These are phyloP conservation scores for Solioccasus polychromus DNA, from an alignment of 768 basidiomycete species.

Conservation along the genomic window DNA sequence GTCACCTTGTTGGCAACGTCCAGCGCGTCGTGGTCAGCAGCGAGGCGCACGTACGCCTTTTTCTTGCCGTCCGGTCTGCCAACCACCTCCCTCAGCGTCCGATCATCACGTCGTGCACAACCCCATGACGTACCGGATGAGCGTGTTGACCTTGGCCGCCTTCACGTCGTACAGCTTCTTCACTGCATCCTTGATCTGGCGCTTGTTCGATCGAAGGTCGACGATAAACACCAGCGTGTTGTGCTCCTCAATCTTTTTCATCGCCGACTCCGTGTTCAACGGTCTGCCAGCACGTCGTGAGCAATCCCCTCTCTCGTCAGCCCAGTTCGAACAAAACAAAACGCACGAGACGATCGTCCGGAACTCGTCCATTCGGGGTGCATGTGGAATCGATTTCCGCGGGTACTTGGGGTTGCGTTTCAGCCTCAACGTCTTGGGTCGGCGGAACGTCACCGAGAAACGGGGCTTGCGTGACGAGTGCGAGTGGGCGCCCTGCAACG, in stretches of 20 bases:
- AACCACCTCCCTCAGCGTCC: constrained; percentile 1
- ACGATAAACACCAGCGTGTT: constrained; percentile 99
- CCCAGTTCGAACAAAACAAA: constrained; percentile 3
- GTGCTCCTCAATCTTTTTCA: constrained; percentile 99
- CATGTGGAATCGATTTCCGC: constrained; percentile 91
- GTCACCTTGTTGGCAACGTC: constrained; percentile 96
- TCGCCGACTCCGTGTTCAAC: constrained; percentile 93
- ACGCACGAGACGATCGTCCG: constrained; percentile 88
- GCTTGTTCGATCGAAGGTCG: constrained; percentile 93
- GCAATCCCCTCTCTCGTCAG: neutral
- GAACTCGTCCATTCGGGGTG: constrained; percentile 95
- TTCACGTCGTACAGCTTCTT: constrained; percentile 99
- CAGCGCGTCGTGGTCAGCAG: constrained; percentile 92
- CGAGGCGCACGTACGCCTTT: constrained; percentile 97
- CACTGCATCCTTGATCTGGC: constrained; percentile 98
- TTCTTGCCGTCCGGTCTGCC: constrained; percentile 94
- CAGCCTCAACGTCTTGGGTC: constrained; percentile 90
- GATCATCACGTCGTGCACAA: neutral
- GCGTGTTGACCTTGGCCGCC: constrained; percentile 94
- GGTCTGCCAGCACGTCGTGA: constrained; percentile 44
- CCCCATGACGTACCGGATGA: constrained; percentile 80
- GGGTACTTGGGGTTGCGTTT: constrained; percentile 87
- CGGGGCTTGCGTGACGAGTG: constrained; percentile 79
- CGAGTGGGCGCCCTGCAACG: constrained; percentile 79
- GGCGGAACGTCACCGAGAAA: constrained; percentile 88